These are phyloP conservation scores for Syzygium grande DNA, from an alignment of 345 rosid genomes.

Conservation along the genomic window DNA sequence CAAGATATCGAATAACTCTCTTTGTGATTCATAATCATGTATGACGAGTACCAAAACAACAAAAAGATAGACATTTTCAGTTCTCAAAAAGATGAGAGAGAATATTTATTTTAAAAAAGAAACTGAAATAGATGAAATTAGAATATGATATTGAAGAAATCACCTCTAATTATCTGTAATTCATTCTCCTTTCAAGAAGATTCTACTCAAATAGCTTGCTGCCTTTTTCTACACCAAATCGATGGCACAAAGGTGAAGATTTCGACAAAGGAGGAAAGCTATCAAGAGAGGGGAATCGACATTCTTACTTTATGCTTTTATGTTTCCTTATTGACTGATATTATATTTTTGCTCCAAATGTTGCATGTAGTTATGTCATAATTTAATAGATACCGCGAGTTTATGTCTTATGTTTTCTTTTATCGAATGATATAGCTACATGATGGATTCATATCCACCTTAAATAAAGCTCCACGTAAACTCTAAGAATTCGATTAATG, in stretches of 20 bases:
- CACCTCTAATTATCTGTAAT: too few species aligned
- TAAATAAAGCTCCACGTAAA: background rate
- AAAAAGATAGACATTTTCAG: background rate
- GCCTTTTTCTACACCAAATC: too few species aligned
- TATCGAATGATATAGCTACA: background rate
- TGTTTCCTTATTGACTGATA: background rate
- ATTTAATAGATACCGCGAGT: rapidly evolving
- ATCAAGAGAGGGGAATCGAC: too few species aligned
- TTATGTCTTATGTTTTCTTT: background rate
- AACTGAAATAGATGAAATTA: too few species aligned
- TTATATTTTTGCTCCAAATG: rapidly evolving
- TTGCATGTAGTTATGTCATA: background rate
- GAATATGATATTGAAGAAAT: too few species aligned
- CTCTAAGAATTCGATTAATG: background rate
- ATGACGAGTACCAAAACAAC: background rate
- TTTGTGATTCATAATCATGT: background rate
- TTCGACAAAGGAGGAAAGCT: too few species aligned
- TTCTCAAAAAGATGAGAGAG: background rate
- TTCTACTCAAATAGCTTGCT: too few species aligned
- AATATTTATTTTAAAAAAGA: too few species aligned
- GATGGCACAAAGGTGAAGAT: too few species aligned
- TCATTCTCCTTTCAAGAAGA: too few species aligned
- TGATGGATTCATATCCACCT: background rate
- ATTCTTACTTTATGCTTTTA: too few species aligned
- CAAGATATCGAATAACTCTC: background rate